Evolutionary conservation across 1,139 yeast species (phyloP).

Genomic region (Debaryomycetaceae sp.): DNA sequence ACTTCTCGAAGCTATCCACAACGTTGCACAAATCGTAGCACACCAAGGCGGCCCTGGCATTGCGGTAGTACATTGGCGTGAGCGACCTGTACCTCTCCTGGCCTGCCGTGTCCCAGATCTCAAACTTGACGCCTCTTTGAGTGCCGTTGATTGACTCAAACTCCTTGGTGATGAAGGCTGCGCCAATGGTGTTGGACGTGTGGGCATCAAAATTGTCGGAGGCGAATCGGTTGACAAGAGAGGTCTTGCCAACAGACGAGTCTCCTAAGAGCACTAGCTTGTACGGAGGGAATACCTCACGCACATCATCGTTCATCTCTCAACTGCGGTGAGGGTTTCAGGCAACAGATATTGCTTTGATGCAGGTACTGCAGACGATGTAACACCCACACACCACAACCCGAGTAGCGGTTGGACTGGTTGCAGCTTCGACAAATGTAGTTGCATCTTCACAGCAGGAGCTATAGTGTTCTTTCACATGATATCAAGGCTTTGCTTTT

Average conservation of each 20-base stretch:
- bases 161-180: slow-evolving; percentile 43
- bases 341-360: too few relatives aligned
- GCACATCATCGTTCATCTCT: too few relatives aligned
- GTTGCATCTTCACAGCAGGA: too few relatives aligned
- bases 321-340: too few relatives aligned
- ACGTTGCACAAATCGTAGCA: slow-evolving; percentile 35
- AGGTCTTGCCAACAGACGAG: slow-evolving; percentile 45
- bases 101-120: slow-evolving; percentile 54
- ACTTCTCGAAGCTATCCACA: slow-evolving; percentile 31
- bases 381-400: too few relatives aligned
- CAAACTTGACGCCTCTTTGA: slow-evolving; percentile 27
- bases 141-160: slow-evolving; percentile 15
- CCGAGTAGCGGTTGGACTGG: too few relatives aligned
- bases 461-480: too few relatives aligned
- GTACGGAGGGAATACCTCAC: slow-evolving; percentile 21
- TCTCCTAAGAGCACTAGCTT: slow-evolving; percentile 45
- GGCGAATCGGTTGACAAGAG: slow-evolving; percentile 41
- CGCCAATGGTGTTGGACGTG: slow-evolving; percentile 46
- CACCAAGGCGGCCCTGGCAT: slow-evolving; percentile 39
- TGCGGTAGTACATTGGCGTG: slow-evolving; percentile 49
- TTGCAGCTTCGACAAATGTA: too few relatives aligned
- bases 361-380: too few relatives aligned
- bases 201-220: slow-evolving; percentile 31
- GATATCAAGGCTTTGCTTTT: too few relatives aligned
- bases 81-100: slow-evolving; percentile 45